A percentile compares a stretch with the other conserved stretches of the same genome.
These are phyloP conservation scores for Moelleriella libera DNA, from an alignment of 2,329 filamentous ascomycete genomes.

Conservation along the genomic window DNA sequence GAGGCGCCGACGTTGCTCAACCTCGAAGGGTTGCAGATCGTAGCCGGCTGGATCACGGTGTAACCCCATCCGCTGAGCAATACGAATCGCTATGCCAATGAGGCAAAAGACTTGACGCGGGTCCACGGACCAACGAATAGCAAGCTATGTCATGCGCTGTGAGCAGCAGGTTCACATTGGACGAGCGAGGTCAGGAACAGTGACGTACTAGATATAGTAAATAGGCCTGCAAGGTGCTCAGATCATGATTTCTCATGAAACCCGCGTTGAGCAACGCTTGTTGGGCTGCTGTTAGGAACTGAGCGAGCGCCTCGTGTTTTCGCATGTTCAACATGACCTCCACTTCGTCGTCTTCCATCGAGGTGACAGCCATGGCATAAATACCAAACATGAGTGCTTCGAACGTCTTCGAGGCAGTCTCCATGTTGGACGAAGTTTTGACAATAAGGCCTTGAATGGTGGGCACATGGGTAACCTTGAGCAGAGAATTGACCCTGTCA, in stretches of 20 bases:
- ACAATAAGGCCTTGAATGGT: slow-evolving; percentile 51
- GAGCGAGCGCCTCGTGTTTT: slow-evolving; percentile 33
- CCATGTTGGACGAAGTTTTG: slow-evolving; percentile 41
- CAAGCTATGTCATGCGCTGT: slow-evolving; percentile 12
- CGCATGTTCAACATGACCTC: slow-evolving; percentile 36
- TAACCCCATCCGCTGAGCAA: slow-evolving; percentile 55
- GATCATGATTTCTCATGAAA: slow-evolving; percentile 51
- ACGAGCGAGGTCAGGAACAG: not conserved
- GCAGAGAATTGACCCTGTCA: slow-evolving; percentile 53
- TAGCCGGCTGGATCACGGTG: slow-evolving; percentile 46
- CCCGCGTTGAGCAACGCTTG: slow-evolving; percentile 52
- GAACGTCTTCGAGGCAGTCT: slow-evolving; percentile 38
- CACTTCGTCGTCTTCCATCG: slow-evolving; percentile 43
- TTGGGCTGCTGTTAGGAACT: slow-evolving; percentile 44
- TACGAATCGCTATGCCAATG: slow-evolving; percentile 50
- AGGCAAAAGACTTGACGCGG: slow-evolving; percentile 34
- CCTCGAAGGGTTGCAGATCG: slow-evolving; percentile 41
- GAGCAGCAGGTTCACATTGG: not conserved
- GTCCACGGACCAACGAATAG: slow-evolving; percentile 43
- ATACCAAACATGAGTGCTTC: slow-evolving; percentile 57
- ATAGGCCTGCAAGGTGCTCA: slow-evolving; percentile 53
- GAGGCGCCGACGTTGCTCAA: slow-evolving; percentile 55
- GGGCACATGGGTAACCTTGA: slow-evolving; percentile 55
- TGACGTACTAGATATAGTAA: slow-evolving; percentile 49
- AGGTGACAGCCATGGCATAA: slow-evolving; percentile 44